Base-by-base conservation (phyloP, 306 rosid species). In the Alnus glutinosa region DNA sequence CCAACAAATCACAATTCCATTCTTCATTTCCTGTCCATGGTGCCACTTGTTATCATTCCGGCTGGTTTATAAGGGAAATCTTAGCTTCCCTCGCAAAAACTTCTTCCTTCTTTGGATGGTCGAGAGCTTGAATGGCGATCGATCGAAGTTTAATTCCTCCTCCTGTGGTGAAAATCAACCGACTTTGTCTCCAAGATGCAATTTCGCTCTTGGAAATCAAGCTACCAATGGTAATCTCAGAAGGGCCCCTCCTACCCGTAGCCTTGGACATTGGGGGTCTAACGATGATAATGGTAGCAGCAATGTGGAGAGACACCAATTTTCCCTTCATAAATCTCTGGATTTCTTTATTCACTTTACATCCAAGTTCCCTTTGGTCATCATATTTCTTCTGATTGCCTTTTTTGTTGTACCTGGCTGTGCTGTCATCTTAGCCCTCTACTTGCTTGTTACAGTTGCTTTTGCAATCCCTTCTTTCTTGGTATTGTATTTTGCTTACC, bases 91-190 rank as follows among this genome's bases (percentile, higher is more conserved):
- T 62, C 61, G 90, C 83, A 94, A 94, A 85, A 94, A 92, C 77
- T 94, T 80, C 85, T 89, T 94, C 83, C 97, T 94, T 74, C 92
- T 91, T 30, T 94, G 97, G 98, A 92, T 92, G 98, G 88, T 94
- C 68, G 98, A 94, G 86, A 91, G 98, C 78, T 80, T 87, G 79
- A 94, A 94, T 79, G 97, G 91, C 30, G 93, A 94, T 75, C 87
- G 93, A 80, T 81, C 73, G 8, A 92, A 91, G 81, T 70, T 64
- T 42, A 82, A 61, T 68, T 52, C 87, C 59, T 83, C 91, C 23
- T 74, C 75, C 42, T 36, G 77, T 75, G 83, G 83, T 30, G 93
- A 88, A 77, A 87, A 74, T 82, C 97, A 87, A 78, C 86, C 87
- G 54, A 57, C 34, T 77, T 72, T 73, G 77, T 78, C 89, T 80